Conservation (phyloP, 139 green algal species). For the Closterium sp. region DNA sequence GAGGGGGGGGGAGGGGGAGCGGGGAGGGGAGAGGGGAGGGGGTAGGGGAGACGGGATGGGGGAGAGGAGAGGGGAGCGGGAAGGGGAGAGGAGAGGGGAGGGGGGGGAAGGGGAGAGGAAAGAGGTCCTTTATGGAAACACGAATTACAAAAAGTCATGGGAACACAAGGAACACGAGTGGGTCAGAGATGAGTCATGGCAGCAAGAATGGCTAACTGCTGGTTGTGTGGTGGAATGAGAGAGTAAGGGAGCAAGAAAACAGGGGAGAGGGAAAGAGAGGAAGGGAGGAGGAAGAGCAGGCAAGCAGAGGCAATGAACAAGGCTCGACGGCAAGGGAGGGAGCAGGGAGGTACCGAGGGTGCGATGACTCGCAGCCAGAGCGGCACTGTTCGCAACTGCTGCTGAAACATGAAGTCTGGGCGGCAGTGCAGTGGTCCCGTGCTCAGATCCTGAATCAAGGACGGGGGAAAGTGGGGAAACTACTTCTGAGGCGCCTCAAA, state of each 20-base stretch:
- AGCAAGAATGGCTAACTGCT: neutral
- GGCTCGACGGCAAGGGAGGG: neutral
- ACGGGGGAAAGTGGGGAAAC: constrained; percentile 15
- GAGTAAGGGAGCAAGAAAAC: neutral
- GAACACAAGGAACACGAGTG: no score
- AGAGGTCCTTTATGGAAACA: no score
- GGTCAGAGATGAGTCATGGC: neutral
- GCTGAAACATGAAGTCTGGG: constrained; percentile 64
- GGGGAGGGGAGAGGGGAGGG: neutral
- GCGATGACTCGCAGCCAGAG: neutral
- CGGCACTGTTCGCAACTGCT: neutral
- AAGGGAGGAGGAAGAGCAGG: no score
- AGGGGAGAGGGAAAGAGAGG: no score
- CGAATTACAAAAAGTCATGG: no score
- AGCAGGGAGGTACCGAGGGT: neutral
- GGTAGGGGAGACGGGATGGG: neutral
- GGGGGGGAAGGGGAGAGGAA: no score
- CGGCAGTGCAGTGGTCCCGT: constrained; percentile 43
- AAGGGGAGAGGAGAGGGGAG: no score
- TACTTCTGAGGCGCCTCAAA: no score
- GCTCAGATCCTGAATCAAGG: constrained; percentile 43
- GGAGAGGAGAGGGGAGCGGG: neutral
- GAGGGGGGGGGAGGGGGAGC: neutral
- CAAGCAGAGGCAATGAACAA: neutral
- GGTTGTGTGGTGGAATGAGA: neutral